Evolutionary conservation across 495 filamentous ascomycete genomes (phyloP).

Genomic region (Lophiotrema nucula): DNA sequence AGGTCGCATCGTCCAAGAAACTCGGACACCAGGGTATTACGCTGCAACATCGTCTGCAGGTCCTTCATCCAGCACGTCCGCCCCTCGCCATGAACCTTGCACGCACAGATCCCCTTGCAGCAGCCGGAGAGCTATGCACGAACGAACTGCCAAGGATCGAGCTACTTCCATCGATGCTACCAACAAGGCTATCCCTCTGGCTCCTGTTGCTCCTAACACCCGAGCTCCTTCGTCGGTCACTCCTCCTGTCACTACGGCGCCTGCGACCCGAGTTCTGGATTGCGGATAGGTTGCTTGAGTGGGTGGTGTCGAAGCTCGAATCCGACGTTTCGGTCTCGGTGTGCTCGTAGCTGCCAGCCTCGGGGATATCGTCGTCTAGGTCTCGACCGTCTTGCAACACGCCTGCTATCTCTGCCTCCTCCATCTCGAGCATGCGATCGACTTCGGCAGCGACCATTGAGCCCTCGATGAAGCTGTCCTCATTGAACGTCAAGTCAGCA

Average conservation of each 20-base stretch:
- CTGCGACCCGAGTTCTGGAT: not conserved
- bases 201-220: too few relatives aligned
- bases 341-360: slow-evolving; percentile 71
- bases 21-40: too few relatives aligned
- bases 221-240: not conserved
- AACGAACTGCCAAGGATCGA: slow-evolving; percentile 31
- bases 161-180: slow-evolving; percentile 27
- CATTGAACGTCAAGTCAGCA: slow-evolving; percentile 33
- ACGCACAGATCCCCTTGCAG: slow-evolving; percentile 23
- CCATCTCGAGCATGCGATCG: slow-evolving; percentile 38
- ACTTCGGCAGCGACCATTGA: slow-evolving; percentile 37
- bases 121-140: slow-evolving; percentile 29
- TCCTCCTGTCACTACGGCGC: not conserved
- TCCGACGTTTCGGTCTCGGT: slow-evolving; percentile 80
- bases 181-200: slow-evolving; percentile 2
- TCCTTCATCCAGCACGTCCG: not conserved
- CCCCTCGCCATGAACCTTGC: slow-evolving; percentile 5
- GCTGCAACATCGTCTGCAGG: too few relatives aligned
- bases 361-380: slow-evolving; percentile 66
- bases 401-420: slow-evolving; percentile 45
- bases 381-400: slow-evolving; percentile 53
- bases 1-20: too few relatives aligned
- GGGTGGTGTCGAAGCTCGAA: slow-evolving; percentile 41
- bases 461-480: slow-evolving; percentile 40
- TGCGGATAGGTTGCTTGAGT: not conserved